Conservation (phyloP, 2,329 filamentous ascomycete genomes). For the Exophiala dermatitidis region DNA sequence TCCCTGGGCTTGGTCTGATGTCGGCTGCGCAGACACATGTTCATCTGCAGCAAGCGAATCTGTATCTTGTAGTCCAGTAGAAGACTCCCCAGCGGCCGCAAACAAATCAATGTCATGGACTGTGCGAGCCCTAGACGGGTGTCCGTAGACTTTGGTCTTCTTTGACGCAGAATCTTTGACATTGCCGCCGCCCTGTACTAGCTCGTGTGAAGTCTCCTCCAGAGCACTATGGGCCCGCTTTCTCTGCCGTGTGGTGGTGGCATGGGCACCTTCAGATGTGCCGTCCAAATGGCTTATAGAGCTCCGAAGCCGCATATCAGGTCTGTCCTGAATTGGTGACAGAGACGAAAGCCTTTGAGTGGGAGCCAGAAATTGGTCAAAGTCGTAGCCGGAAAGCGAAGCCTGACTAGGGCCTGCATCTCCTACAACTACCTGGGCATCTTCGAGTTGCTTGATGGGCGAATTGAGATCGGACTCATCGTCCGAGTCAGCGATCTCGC, state of each 20-base stretch:
- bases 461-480: conserved; percentile 22
- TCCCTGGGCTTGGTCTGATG: not conserved
- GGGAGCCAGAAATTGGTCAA: conserved; percentile 21
- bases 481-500: conserved; percentile 27
- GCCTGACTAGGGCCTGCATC: not conserved
- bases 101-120: conserved; percentile 11
- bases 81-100: not conserved
- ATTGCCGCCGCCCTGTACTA: not conserved
- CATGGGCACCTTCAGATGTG: not conserved
- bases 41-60: not conserved
- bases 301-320: not conserved
- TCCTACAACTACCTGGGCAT: not conserved
- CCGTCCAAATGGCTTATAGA: not conserved
- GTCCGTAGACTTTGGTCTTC: conserved; percentile 17
- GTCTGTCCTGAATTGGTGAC: not conserved
- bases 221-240: conserved; percentile 18
- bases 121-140: conserved; percentile 8
- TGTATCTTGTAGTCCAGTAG: not conserved
- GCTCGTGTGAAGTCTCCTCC: not conserved
- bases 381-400: conserved; percentile 16
- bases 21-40: not conserved
- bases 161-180: conserved; percentile 7
- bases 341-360: conserved; percentile 20
- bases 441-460: conserved; percentile 1
- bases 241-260: conserved; percentile 1